Evolutionary conservation across 257 asterid species (phyloP).

Genomic region (Gardenia jasminoides): DNA sequence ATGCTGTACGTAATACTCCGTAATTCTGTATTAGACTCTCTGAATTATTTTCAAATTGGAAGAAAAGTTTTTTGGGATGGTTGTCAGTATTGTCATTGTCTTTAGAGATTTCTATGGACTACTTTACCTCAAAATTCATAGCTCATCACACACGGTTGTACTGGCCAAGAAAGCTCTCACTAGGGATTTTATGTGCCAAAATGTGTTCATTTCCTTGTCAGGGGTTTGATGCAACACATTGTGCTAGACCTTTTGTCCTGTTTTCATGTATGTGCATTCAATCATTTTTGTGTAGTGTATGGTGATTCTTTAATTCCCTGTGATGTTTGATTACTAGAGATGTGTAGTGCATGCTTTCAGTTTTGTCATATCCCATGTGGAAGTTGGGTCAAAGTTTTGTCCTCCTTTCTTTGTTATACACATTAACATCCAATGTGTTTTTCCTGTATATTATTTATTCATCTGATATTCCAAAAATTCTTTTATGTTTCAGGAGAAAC

Average conservation of each 20-base stretch:
- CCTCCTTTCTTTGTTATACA: no score
- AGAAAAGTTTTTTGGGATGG: neutral
- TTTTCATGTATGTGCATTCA: neutral
- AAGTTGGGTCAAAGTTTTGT: neutral
- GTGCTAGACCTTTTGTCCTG: neutral
- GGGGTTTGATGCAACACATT: neutral
- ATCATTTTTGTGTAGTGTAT: neutral
- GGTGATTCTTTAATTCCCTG: neutral
- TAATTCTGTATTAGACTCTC: neutral
- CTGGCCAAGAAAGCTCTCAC: neutral
- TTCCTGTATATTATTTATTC: no score
- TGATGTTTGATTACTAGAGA: no score
- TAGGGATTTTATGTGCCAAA: neutral
- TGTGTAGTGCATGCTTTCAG: no score
- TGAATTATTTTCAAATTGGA: neutral
- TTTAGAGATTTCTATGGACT: neutral
- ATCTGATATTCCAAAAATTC: conserved; percentile 7
- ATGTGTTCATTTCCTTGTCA: neutral
- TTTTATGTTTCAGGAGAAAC: conserved; percentile 51
- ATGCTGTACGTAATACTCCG: neutral
- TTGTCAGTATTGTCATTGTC: neutral
- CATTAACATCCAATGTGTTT: no score
- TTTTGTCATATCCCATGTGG: neutral
- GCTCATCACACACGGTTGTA: neutral
- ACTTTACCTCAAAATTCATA: no score